These are phyloP conservation scores for Guillardia theta DNA, from an alignment of 78 protist species.

Conservation along the genomic window DNA sequence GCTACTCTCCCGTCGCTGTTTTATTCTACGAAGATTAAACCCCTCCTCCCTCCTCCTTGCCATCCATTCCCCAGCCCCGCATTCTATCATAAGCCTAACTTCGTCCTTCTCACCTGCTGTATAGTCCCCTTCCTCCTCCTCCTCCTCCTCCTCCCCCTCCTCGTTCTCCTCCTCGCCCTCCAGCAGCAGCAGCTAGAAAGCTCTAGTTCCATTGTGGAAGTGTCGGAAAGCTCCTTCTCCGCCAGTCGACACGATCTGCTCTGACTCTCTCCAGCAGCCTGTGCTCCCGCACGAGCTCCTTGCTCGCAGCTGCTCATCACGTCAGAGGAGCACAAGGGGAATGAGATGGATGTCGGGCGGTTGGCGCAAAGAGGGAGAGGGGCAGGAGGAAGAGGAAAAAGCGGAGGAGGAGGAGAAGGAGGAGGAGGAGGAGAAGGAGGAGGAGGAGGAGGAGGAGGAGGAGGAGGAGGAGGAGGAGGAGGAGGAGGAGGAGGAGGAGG, in stretches of 20 bases:
- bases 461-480: neutral
- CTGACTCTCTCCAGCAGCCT: too few relatives aligned
- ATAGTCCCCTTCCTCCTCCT: neutral
- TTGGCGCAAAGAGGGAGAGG: neutral
- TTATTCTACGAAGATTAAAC: conserved; percentile 16
- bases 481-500: neutral
- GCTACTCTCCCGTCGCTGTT: conserved; percentile 21
- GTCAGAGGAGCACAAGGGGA: neutral
- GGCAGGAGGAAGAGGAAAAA: neutral
- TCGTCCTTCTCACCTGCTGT: neutral
- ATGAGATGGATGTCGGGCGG: neutral
- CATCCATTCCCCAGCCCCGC: neutral
- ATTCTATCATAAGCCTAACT: neutral
- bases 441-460: neutral
- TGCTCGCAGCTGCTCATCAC: neutral
- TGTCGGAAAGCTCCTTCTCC: too few relatives aligned
- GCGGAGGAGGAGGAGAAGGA: neutral
- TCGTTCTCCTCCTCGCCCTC: too few relatives aligned
- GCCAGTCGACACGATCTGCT: too few relatives aligned
- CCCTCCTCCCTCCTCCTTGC: neutral
- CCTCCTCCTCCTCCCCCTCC: too few relatives aligned
- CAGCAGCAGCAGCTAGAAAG: too few relatives aligned
- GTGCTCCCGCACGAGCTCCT: neutral
- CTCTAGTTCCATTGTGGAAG: too few relatives aligned
- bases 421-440: neutral